Conservation (phyloP, 2,329 filamentous ascomycete genomes). For the Cercospora berteroae region DNA sequence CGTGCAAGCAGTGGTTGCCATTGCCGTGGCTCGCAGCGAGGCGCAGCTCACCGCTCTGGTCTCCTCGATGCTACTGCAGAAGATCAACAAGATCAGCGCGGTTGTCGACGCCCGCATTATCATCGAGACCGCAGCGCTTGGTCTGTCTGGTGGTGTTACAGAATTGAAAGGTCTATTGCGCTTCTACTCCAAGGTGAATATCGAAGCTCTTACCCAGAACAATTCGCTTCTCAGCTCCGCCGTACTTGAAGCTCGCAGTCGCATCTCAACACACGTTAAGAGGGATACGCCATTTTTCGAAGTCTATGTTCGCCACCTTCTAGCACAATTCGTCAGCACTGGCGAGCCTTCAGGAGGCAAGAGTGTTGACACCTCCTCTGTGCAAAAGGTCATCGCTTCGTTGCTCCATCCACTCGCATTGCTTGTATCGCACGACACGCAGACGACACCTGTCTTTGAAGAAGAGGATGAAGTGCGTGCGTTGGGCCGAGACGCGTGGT, state of each 20-base stretch:
- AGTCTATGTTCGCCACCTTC: constrained; percentile 77
- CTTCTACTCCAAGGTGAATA: constrained; percentile 72
- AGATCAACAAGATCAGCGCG: constrained; percentile 79
- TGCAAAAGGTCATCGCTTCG: constrained; percentile 82
- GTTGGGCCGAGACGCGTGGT: constrained; percentile 86
- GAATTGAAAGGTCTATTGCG: constrained; percentile 87
- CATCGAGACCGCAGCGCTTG: constrained; percentile 73
- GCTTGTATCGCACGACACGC: constrained; percentile 66
- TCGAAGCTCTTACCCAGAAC: constrained; percentile 68
- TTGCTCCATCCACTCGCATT: constrained; percentile 83
- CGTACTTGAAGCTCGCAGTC: constrained; percentile 73
- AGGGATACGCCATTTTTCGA: constrained; percentile 73
- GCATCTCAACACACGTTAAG: constrained; percentile 69
- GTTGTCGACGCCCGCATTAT: constrained; percentile 83
- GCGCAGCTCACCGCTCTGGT: constrained; percentile 90
- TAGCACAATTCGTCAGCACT: constrained; percentile 85
- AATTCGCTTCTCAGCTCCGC: constrained; percentile 68
- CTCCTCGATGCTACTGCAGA: constrained; percentile 94
- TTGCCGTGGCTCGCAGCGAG: constrained; percentile 77
- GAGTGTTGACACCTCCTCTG: constrained; percentile 61
- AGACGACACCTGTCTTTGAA: constrained; percentile 49
- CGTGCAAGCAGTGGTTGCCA: constrained; percentile 92
- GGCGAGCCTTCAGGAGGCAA: constrained; percentile 69
- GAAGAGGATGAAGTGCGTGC: constrained; percentile 48
- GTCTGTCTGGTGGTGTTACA: constrained; percentile 70